Evolutionary conservation across 495 filamentous ascomycete species (phyloP), one percentile per base, ranked within the genome.

Genomic region (Sphaerosporella brunnea): DNA sequence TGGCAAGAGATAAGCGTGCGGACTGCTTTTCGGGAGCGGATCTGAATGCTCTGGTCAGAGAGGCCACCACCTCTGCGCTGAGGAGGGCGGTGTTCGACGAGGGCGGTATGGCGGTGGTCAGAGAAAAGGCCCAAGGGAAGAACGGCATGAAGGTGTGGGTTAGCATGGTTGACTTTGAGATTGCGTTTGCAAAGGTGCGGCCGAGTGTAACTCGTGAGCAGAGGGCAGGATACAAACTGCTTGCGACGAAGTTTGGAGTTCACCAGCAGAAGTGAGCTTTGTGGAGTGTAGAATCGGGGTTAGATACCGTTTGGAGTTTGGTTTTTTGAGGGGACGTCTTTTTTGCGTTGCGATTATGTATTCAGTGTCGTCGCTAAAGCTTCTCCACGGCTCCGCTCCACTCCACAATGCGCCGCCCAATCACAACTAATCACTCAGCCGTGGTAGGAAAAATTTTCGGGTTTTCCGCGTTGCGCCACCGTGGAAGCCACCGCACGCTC

Each of bases 11-110:
- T 54, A 11, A 45, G 13, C 66, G 76, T 4, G 93, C 87, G 59
- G 71, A 78, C n/a, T 78, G 83, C 2, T 95, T 84, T 63, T 86
- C 80, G 49, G 90, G 90, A 54, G 90, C 90, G 0, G 90, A 97
- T 67, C 62, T 97, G 48, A 74, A 75, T 23, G 82, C 84, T 26
- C 69, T 93, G 53, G 71, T 78, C 60, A 67, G 82, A 32, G 68
- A 67, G 53, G 51, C 65, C 51, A 47, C 47, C 47, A 63, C 63
- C 28, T 67, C 28, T 11, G 55, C 52, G 36, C 36, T 50, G 39
- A 48, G 41, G 50, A 54, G 30, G 21, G 45, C 41, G 9, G 54
- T 55, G 34, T 57, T 57, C 13, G 55, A 51, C 32, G 48, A 50
- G 13, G 51, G 49, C 26, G 54, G 47, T 40, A 47, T 32, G 34